Base-by-base conservation (phyloP, 2,329 filamentous ascomycete species). In the Conoideocrella luteorostrata region DNA sequence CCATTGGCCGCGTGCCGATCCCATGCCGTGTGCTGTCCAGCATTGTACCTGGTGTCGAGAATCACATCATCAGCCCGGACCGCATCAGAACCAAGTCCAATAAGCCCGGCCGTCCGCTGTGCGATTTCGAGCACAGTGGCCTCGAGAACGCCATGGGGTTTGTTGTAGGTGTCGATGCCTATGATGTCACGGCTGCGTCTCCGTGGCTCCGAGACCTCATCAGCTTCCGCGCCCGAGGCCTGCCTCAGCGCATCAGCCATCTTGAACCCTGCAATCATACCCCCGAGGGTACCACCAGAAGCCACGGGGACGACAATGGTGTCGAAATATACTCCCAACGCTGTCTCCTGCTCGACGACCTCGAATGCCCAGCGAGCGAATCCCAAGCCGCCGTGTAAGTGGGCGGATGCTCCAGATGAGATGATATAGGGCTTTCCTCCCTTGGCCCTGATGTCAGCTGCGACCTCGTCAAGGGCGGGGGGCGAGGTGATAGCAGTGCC, bases 261-360 rank as follows among this genome's bases (percentile, higher is more conserved):
- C 62, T 80, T 81, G 56, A 83, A 82, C 0, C 81, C 81, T 0
- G 79, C 80, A 11, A 84, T 67, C 68, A 85, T 79, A 4, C 81
- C 81, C 1, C 76, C 80, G 56, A 82, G 70, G 1, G 80, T 84
- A 9, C 71, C 76, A 4, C 81, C 81, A 1, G 80, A 84, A 5
- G 83, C 80, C 5, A 74, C 75, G 52, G 79, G 82, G 7, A 80
- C 78, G 33, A 83, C 59, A 2, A 84, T 57, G 1, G 71, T 75
- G 50, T 80, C 75, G 54, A 82, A 84, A 53, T 75, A 77, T 2
- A 80, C 52, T 0, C 73, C 75, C 33, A 75, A 49, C 46, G 68
- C 62, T 42, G 61, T 56, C 59, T 84, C 80, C 60, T 83, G 79
- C 55, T 68, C 62, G 22, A 65, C 64, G 0, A 84, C 71, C 59